Evolutionary conservation across 2,329 filamentous ascomycete genomes (phyloP).

Genomic region (Exophiala mesophila): DNA sequence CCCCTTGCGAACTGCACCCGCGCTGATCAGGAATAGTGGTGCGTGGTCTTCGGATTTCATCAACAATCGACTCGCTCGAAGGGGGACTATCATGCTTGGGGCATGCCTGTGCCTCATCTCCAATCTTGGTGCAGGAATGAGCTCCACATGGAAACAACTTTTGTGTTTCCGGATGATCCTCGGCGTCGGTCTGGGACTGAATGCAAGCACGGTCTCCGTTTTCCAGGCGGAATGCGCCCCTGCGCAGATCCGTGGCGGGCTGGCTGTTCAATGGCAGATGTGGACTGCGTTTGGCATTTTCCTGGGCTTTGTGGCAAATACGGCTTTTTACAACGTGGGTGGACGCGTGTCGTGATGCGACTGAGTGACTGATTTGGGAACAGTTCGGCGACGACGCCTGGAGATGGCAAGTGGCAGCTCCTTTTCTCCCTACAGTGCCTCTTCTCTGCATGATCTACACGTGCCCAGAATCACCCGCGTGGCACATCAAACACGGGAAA

Average conservation of each 20-base stretch:
- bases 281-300: conserved; percentile 57
- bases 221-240: conserved; percentile 47
- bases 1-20: too few species aligned
- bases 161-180: conserved; percentile 50
- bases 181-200: conserved; percentile 31
- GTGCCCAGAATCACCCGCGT: conserved; percentile 62
- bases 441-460: conserved; percentile 55
- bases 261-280: conserved; percentile 53
- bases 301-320: conserved; percentile 60
- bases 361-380: neutral
- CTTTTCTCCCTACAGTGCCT: conserved; percentile 61
- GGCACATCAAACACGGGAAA: conserved; percentile 61
- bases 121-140: conserved; percentile 50
- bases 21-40: conserved; percentile 47
- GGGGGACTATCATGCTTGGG: conserved; percentile 62
- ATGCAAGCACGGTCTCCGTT: conserved; percentile 43
- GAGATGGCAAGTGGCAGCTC: conserved; percentile 60
- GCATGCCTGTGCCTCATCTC: conserved; percentile 51
- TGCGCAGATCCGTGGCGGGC: conserved; percentile 45
- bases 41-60: conserved; percentile 67
- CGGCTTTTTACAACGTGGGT: conserved; percentile 54
- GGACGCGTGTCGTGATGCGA: neutral
- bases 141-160: conserved; percentile 56
- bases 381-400: conserved; percentile 50
- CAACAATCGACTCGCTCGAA: conserved; percentile 64